phyloP scores from a whole-genome alignment of 2,329 filamentous ascomycete species.

The Trichoderma sp. region DNA sequence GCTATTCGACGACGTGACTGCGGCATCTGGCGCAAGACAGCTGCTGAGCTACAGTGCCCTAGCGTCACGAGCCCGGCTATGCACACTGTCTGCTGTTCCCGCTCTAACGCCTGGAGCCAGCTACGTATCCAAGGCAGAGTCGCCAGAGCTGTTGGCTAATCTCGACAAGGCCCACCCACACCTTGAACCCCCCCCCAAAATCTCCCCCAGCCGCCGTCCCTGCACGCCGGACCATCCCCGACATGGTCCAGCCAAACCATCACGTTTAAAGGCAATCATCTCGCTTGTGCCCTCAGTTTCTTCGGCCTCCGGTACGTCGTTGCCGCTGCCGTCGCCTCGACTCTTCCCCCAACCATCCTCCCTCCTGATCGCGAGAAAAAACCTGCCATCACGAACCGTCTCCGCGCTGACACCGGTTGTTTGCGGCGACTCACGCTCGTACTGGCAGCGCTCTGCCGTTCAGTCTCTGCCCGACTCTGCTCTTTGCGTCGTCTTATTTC shows the following conservation, averaged over 20 bases:
- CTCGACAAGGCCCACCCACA: conserved; percentile 49
- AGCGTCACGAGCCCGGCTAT: accelerated
- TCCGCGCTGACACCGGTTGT: conserved; percentile 26
- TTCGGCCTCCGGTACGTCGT: conserved; percentile 52
- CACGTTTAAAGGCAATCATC: conserved; percentile 54
- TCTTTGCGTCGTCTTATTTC: neutral
- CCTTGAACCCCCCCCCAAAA: conserved; percentile 38
- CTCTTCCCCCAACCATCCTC: conserved; percentile 31
- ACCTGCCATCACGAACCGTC: conserved; percentile 7
- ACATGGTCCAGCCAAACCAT: conserved; percentile 44
- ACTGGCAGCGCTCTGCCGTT: conserved; percentile 24
- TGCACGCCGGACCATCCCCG: conserved; percentile 38
- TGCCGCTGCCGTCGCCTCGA: conserved; percentile 28
- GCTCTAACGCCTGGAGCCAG: conserved; percentile 35
- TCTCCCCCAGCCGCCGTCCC: conserved; percentile 36
- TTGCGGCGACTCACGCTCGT: conserved; percentile 27
- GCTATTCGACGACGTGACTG: neutral
- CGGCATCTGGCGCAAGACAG: neutral
- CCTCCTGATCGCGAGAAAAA: conserved; percentile 16
- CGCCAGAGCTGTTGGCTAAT: conserved; percentile 45
- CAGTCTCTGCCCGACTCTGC: conserved; percentile 17
- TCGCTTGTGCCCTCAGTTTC: conserved; percentile 55
- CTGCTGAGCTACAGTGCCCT: neutral
- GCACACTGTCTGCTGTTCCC: conserved; percentile 34
- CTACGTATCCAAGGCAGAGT: conserved; percentile 7